Percentiles rank a stretch among this genome's conserved stretches.
These are phyloP conservation scores for Pseudocercospora eumusae DNA, from an alignment of 2,329 filamentous ascomycete genomes.

Conservation along the genomic window DNA sequence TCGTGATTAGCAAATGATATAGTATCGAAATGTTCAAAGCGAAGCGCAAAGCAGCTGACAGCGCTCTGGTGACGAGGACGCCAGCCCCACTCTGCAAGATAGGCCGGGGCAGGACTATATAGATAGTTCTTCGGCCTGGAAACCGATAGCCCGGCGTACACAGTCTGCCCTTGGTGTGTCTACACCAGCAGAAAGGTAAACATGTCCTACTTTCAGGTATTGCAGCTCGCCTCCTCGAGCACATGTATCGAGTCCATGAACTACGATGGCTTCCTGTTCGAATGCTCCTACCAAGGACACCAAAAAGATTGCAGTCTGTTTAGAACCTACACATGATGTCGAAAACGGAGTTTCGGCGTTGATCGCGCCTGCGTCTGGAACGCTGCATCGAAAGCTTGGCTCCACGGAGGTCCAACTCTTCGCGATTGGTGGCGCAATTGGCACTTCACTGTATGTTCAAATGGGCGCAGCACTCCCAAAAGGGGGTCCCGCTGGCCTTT, in stretches of 20 bases:
- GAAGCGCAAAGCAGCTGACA: background rate
- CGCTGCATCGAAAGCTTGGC: conserved; percentile 20
- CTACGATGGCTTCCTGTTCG: background rate
- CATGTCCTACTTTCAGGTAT: too few relatives aligned
- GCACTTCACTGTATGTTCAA: conserved; percentile 22
- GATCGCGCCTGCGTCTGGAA: conserved; percentile 4
- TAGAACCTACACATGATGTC: conserved; percentile 1
- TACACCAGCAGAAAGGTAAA: too few relatives aligned
- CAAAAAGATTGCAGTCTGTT: background rate
- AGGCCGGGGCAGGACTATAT: background rate
- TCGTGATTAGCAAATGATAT: background rate
- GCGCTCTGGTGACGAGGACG: background rate
- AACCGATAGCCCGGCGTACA: background rate
- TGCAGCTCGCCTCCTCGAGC: too few relatives aligned
- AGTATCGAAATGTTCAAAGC: background rate
- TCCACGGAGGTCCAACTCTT: conserved; percentile 23
- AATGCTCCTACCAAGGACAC: background rate
- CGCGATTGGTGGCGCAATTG: conserved; percentile 23
- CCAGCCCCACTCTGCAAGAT: background rate
- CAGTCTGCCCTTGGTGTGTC: too few relatives aligned
- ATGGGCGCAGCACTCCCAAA: conserved; percentile 24
- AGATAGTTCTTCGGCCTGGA: conserved; percentile 1
- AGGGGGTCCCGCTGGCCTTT: conserved; percentile 48
- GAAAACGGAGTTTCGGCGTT: conserved; percentile 7
- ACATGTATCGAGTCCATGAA: too few relatives aligned